Percentiles rank a stretch among this genome's conserved stretches.
These are phyloP conservation scores for Quercus lobata DNA, from an alignment of 331 rosid genomes.

Conservation along the genomic window DNA sequence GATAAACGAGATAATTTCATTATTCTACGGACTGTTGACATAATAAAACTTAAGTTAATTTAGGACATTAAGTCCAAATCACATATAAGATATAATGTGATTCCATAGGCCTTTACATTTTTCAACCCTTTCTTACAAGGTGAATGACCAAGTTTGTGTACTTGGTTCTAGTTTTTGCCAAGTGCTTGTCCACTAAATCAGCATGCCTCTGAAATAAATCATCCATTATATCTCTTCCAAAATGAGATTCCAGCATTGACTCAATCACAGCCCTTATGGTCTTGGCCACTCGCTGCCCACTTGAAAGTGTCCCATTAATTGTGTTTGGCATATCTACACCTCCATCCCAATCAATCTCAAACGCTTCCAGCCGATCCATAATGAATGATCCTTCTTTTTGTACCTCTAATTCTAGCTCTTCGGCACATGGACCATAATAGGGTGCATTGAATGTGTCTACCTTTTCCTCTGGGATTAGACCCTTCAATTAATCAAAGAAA, in stretches of 20 bases:
- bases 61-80: neutral
- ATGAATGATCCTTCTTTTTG: constrained; percentile 63
- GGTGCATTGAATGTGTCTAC: constrained; percentile 74
- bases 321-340: neutral
- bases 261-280: constrained; percentile 70
- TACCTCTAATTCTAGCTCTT: constrained; percentile 40
- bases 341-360: constrained; percentile 62
- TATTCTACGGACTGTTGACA: no score
- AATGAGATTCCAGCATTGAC: constrained; percentile 60
- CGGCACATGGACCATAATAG: constrained; percentile 62
- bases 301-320: neutral
- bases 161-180: constrained; percentile 30
- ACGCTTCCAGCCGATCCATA: constrained; percentile 29
- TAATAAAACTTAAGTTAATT: neutral
- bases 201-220: constrained; percentile 37
- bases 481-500: constrained; percentile 19
- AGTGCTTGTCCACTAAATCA: constrained; percentile 31
- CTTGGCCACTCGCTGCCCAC: constrained; percentile 51
- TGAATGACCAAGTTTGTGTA: constrained; percentile 55
- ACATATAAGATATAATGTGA: neutral
- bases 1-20: no score
- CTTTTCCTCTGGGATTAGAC: constrained; percentile 51
- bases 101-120: neutral
- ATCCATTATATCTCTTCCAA: constrained; percentile 54
- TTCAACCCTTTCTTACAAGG: constrained; percentile 20